These are phyloP conservation scores for Trypanosoma congolense DNA, from an alignment of 208 protist species.

Conservation along the genomic window DNA sequence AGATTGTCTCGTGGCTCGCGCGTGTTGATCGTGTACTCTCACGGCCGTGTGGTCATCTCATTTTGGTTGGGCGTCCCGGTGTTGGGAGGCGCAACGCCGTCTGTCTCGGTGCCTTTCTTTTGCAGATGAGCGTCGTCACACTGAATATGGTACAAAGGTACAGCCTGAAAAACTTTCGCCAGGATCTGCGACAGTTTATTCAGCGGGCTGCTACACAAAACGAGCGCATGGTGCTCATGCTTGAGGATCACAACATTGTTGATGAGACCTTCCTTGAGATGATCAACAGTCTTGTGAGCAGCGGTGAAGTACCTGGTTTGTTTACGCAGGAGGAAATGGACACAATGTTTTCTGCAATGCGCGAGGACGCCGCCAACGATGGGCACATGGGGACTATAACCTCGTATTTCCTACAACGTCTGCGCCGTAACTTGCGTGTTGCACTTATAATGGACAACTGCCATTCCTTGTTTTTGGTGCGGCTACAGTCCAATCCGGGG, in stretches of 20 bases:
- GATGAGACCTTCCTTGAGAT: slow-evolving; percentile 95
- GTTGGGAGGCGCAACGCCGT: slow-evolving; percentile 85
- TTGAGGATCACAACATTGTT: slow-evolving; percentile 96
- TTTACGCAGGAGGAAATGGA: slow-evolving; percentile 97
- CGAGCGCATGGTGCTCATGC: slow-evolving; percentile 91
- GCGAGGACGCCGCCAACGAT: slow-evolving; percentile 82
- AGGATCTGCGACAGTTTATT: slow-evolving; percentile 76
- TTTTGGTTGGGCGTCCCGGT: slow-evolving; percentile 91
- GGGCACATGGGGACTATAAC: slow-evolving; percentile 82
- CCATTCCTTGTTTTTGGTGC: slow-evolving; percentile 81
- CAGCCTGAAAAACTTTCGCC: slow-evolving; percentile 81
- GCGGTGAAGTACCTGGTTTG: slow-evolving; percentile 92
- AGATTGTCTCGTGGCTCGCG: slow-evolving; percentile 87
- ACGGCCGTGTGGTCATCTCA: slow-evolving; percentile 78
- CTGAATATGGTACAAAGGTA: slow-evolving; percentile 92
- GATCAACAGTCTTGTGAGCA: slow-evolving; percentile 92
- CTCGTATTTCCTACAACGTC: slow-evolving; percentile 80
- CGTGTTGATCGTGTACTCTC: slow-evolving; percentile 89
- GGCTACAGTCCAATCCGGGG: slow-evolving; percentile 93
- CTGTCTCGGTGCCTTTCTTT: slow-evolving; percentile 77
- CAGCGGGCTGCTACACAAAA: slow-evolving; percentile 78
- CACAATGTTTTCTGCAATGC: slow-evolving; percentile 84
- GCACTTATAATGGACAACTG: slow-evolving; percentile 92
- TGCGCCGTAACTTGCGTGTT: slow-evolving; percentile 91
- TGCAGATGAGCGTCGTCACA: slow-evolving; percentile 79